Evolutionary conservation across 2,329 filamentous ascomycete genomes (phyloP), one percentile per base, ranked within the genome.

Genomic region (Fusarium armeniacum): DNA sequence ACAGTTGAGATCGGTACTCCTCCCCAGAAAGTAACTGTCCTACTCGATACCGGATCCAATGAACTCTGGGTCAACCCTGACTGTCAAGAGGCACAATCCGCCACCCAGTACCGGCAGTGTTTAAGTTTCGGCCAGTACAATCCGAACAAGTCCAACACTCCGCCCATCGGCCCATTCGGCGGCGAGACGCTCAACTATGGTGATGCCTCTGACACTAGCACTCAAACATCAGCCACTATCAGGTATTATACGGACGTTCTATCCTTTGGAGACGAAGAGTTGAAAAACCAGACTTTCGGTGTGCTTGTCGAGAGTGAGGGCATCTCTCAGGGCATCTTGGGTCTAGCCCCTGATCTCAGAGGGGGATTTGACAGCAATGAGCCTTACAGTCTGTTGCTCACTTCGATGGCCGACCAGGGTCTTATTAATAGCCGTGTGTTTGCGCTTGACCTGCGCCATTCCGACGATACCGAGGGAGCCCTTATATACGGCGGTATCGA

Each of bases 21-120:
- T 7, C 73, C 77, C 1, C 83, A 86, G 66, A 76, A 71, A 13
- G 76, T 85, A 36, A 81, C 82, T 13, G 82, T 86, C 36, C 79
- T 85, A 38, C 78, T 86, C 57, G 84, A 86, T 62, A 86, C 84
- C 1, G 85, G 85, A 18, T 87, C 85, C 7, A 83, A 83, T 65
- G 84, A 86, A 73, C 80, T 87, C 10, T 87, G 85, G 85, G 83
- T 87, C 44, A 85, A 87, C 62, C 85, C 85, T 2, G 77, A 82
- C 54, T 87, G 85, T 72, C 54, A 72, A 6, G 79, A 78, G 7
- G 79, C 84, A 1, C 78, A 76, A 8, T 76, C 77, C 8, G 65
- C 76, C 9, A 69, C 71, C 2, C 77, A 83, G 36, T 69, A 74
- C 5, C 55, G 76, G 0, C 78, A 82, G 46, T 87, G 85, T 72